phyloP scores from a whole-genome alignment of 306 rosid species.

The Vicia villosa region DNA sequence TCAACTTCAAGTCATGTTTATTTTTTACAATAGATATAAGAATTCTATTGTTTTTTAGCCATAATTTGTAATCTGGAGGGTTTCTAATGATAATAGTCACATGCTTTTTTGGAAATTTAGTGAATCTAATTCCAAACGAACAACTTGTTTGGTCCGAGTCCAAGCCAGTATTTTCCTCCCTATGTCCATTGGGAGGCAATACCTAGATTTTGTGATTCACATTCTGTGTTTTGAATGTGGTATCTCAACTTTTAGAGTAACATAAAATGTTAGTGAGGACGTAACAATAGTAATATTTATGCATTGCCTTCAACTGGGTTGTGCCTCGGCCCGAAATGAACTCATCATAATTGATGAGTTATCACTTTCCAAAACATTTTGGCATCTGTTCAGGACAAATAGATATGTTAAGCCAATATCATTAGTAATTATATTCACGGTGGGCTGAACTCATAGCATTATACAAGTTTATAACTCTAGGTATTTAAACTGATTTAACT shows the following conservation, averaged over 20 bases:
- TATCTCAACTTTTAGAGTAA: conserved; percentile 1
- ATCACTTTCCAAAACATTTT: background rate
- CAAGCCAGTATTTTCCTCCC: conserved; percentile 7
- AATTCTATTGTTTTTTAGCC: background rate
- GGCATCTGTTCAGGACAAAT: background rate
- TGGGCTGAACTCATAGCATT: background rate
- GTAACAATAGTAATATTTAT: background rate
- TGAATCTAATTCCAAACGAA: conserved; percentile 10
- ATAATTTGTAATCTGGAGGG: background rate
- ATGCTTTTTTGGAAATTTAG: background rate
- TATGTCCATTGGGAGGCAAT: conserved; percentile 5
- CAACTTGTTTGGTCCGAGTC: background rate
- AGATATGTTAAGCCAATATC: conserved; percentile 2
- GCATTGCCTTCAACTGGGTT: conserved; percentile 14
- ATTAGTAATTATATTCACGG: background rate
- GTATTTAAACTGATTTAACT: background rate
- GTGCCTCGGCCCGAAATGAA: background rate
- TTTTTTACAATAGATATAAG: background rate
- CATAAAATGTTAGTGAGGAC: background rate
- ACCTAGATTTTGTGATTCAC: conserved; percentile 9
- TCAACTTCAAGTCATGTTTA: background rate
- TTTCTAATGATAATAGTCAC: background rate
- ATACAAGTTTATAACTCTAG: background rate
- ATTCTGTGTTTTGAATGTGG: conserved; percentile 1
- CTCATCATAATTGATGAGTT: background rate